These are phyloP conservation scores for Boeremia exigua DNA, from an alignment of 2,329 filamentous ascomycete genomes.

Conservation along the genomic window DNA sequence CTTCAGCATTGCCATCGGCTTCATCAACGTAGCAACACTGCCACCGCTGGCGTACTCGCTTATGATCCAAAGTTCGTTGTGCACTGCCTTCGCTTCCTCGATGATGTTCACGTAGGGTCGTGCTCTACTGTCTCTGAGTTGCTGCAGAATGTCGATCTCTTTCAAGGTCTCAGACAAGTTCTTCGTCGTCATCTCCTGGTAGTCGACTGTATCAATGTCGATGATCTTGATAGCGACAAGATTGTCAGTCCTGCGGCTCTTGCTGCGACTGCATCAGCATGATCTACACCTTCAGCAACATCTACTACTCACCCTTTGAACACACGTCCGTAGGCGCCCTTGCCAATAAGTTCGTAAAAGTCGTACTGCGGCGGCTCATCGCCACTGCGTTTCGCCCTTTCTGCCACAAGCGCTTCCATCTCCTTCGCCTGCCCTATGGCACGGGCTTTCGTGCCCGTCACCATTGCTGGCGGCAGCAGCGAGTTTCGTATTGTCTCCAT, in stretches of 20 bases:
- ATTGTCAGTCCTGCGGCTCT: slow-evolving; percentile 50
- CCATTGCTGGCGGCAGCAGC: slow-evolving; percentile 36
- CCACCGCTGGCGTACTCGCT: slow-evolving; percentile 87
- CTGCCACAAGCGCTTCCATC: slow-evolving; percentile 69
- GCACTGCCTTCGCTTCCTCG: slow-evolving; percentile 77
- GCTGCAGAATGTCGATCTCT: slow-evolving; percentile 71
- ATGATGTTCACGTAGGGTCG: slow-evolving; percentile 85
- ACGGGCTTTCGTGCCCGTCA: slow-evolving; percentile 59
- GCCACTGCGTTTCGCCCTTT: slow-evolving; percentile 65
- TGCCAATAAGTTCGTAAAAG: slow-evolving; percentile 76
- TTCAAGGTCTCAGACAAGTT: slow-evolving; percentile 62
- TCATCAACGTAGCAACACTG: slow-evolving; percentile 72
- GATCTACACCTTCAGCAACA: not conserved
- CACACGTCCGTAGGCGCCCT: slow-evolving; percentile 75
- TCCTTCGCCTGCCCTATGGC: slow-evolving; percentile 73
- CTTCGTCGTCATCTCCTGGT: slow-evolving; percentile 48
- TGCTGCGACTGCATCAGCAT: slow-evolving; percentile 37
- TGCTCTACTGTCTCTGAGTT: slow-evolving; percentile 75
- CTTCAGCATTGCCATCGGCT: slow-evolving; percentile 45
- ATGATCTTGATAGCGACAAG: slow-evolving; percentile 83
- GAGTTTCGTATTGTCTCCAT: slow-evolving; percentile 39
- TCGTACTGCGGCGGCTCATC: slow-evolving; percentile 69
- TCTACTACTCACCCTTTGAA: slow-evolving; percentile 64
- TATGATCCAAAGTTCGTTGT: slow-evolving; percentile 84
- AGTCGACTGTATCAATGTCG: slow-evolving; percentile 79